Conservation (phyloP, 1,284 basidiomycete genomes). For the Leccinum pachyderme region DNA sequence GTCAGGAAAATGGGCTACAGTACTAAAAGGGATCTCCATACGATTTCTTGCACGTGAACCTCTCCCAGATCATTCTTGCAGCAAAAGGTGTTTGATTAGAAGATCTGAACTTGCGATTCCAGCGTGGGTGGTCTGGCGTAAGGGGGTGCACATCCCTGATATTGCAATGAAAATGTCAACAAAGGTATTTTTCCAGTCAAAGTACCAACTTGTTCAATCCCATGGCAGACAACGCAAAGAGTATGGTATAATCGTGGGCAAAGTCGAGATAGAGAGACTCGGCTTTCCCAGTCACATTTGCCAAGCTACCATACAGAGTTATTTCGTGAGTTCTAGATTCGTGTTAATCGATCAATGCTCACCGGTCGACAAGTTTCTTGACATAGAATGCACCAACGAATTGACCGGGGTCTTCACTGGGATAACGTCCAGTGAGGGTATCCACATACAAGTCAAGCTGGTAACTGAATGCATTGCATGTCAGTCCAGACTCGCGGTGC, state of each 20-base stretch:
- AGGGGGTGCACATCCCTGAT: conserved; percentile 36
- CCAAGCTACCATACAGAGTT: conserved; percentile 29
- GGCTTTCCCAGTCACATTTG: conserved; percentile 35
- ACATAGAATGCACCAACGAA: conserved; percentile 43
- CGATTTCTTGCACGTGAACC: conserved; percentile 40
- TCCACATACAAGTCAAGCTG: conserved; percentile 44
- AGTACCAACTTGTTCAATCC: conserved; percentile 39
- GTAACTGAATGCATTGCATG: conserved; percentile 24
- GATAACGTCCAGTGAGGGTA: conserved; percentile 42
- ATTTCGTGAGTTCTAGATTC: background rate
- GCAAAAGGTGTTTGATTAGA: conserved; percentile 44
- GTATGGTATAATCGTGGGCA: conserved; percentile 45
- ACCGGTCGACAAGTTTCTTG: conserved; percentile 32
- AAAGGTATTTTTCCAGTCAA: background rate
- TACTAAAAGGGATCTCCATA: conserved; percentile 13
- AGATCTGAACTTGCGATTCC: conserved; percentile 39
- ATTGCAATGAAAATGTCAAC: background rate
- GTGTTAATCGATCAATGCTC: background rate
- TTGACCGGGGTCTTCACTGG: conserved; percentile 36
- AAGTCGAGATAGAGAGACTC: conserved; percentile 45
- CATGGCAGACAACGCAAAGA: conserved; percentile 42
- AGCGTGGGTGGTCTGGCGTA: conserved; percentile 27
- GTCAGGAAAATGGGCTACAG: background rate
- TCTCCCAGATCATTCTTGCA: conserved; percentile 48
- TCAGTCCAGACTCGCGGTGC: background rate